phyloP scores from a whole-genome alignment of 2,329 filamentous ascomycete genomes.

The Tolypocladium ovalisporum region DNA sequence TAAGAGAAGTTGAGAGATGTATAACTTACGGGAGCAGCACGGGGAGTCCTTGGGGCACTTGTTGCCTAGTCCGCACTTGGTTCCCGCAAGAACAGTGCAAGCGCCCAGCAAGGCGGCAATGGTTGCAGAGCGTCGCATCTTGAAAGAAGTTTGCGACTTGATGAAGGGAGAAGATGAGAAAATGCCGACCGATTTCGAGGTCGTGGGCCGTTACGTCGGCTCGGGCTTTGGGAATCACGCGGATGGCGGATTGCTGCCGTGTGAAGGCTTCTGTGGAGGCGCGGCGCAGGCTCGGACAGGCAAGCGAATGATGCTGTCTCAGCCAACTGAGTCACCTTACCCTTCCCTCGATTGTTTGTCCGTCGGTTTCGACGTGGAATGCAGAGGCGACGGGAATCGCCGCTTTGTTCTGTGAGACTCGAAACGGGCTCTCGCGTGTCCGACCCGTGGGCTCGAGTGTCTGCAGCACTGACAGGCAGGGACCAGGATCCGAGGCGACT shows the following conservation, averaged over 20 bases:
- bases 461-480: background rate
- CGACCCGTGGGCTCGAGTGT: background rate
- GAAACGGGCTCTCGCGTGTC: background rate
- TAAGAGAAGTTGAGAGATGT: background rate
- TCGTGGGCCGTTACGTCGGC: background rate
- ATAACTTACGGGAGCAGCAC: slow-evolving; percentile 68
- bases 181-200: background rate
- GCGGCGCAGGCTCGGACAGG: background rate
- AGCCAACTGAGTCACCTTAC: background rate
- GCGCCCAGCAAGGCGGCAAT: slow-evolving; percentile 20
- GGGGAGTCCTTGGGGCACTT: slow-evolving; percentile 64
- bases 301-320: background rate
- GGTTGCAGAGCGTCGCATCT: slow-evolving; percentile 21
- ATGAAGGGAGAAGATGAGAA: background rate
- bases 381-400: background rate
- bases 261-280: background rate
- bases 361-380: background rate
- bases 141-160: background rate
- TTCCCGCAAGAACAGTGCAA: slow-evolving; percentile 15
- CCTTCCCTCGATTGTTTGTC: background rate
- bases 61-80: slow-evolving; percentile 33
- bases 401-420: background rate
- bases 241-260: background rate
- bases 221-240: background rate
- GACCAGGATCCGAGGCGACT: background rate